A percentile compares a stretch with the other conserved stretches of the same genome.
These are phyloP conservation scores for Amanita pseudoporphyria DNA, from an alignment of 768 basidiomycete species.

Conservation along the genomic window DNA sequence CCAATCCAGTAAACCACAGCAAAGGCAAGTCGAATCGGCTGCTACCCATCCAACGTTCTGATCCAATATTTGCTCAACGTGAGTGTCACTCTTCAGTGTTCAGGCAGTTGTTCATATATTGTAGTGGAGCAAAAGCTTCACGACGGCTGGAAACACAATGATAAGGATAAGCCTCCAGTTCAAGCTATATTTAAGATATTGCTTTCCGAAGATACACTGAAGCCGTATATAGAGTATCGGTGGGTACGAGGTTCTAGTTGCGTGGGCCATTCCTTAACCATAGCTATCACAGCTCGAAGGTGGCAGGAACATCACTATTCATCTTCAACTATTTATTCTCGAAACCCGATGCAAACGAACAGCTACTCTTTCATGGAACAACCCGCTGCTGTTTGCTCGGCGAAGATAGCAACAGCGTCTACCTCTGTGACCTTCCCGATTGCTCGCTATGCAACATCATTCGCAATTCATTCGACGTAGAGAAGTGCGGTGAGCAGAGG, in stretches of 20 bases:
- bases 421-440: conserved; percentile 38
- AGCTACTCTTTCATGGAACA: conserved; percentile 62
- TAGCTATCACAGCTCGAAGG: neutral
- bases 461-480: conserved; percentile 49
- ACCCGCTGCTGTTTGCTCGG: conserved; percentile 46
- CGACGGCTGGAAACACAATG: conserved; percentile 47
- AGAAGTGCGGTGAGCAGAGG: conserved; percentile 39
- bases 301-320: neutral
- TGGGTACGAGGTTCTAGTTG: conserved; percentile 13
- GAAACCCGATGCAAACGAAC: conserved; percentile 36
- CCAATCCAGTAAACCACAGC: conserved; percentile 31
- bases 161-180: conserved; percentile 39
- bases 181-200: conserved; percentile 44
- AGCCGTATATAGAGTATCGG: conserved; percentile 39
- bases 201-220: conserved; percentile 31
- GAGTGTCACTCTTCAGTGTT: conserved; percentile 11
- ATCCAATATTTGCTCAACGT: conserved; percentile 32
- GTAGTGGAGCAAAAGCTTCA: conserved; percentile 41
- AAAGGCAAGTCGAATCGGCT: conserved; percentile 34
- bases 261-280: neutral
- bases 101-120: neutral
- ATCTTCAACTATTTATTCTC: conserved; percentile 7
- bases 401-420: conserved; percentile 36
- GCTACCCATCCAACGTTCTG: conserved; percentile 24
- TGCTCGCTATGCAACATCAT: conserved; percentile 52